Conservation (phyloP, 108 stramenopile genomes). For the Parietichytrium sp. region DNA sequence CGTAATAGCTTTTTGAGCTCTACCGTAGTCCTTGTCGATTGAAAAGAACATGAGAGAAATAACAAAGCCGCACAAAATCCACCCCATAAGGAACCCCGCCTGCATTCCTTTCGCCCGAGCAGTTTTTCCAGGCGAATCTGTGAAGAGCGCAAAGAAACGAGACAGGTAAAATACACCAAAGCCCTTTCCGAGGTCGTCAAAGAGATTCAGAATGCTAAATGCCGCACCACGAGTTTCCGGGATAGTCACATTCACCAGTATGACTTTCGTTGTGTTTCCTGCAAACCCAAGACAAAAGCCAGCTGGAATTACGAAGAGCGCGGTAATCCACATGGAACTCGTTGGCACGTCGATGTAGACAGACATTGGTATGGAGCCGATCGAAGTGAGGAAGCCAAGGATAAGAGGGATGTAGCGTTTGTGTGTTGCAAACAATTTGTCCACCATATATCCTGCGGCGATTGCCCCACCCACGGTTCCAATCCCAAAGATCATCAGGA, state of each 20-base stretch:
- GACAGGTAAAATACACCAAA: background rate
- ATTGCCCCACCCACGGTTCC: background rate
- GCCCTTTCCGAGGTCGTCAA: slow-evolving; percentile 7
- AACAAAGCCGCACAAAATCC: background rate
- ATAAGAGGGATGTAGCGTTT: background rate
- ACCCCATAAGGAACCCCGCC: background rate
- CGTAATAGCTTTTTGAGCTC: no score
- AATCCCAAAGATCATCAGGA: background rate
- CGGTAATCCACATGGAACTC: background rate
- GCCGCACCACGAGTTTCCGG: background rate
- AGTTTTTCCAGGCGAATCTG: no score
- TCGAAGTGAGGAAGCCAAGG: background rate
- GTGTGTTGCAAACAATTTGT: background rate
- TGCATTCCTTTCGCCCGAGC: background rate
- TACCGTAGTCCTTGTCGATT: background rate
- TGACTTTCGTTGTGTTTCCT: background rate
- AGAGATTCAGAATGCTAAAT: background rate
- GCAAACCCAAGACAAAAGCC: background rate
- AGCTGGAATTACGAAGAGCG: background rate
- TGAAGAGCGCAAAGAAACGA: background rate
- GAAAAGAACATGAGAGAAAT: background rate
- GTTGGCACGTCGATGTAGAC: background rate
- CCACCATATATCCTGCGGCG: background rate
- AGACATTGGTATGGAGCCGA: background rate
- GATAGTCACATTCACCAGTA: background rate